Evolutionary conservation across 352 stramenopile genomes (phyloP), one percentile per base, ranked within the genome.

Genomic region (Globisporangium apiculatum): DNA sequence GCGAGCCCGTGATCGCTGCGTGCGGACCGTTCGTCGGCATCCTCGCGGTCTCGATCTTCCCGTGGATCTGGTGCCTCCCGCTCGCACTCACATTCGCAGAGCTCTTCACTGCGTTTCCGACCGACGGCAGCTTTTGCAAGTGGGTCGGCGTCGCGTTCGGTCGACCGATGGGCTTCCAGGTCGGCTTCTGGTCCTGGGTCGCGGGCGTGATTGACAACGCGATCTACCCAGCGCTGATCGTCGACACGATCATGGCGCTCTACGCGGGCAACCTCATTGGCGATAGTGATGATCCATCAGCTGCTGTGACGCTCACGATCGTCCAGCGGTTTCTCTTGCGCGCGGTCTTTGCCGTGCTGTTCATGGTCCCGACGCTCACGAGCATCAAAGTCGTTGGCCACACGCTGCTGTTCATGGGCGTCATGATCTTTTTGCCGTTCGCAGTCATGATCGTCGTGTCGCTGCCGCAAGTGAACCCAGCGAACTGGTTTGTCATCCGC

Each of bases 181-280:
- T 91, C 36, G 83, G 82, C 45, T 94, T 75, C 53, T 94, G 83
- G 86, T 90, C 73, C 51, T 95, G 85, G 85, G 77, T 86, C 35
- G 71, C 75, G 5, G 80, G 76, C 24, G 79, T 93, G 54, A 92
- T 93, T 57, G 84, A 93, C 68, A 92, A 89, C 45, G 79, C 83
- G 50, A 90, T 92, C 68, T 94, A 93, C 55, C 85, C 85, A 7
- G 87, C 81, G 55, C 65, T 95, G 2, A 87, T 90, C 47, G 83
- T 91, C 45, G 83, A 93, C 65, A 88, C 81, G 14, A 61, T 89
- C 37, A 64, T 71, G 52, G 65, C 72, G 18, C 54, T 87, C 7
- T 55, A 68, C 18, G 7, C 46, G 0, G 69, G 67, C 7, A 48
- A 79, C 37, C 59, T 81, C 46, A 51, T 51, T 7, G 59, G 62